phyloP scores from a whole-genome alignment of 805 yeast genomes.

The Metschnikowia vanudenii region DNA sequence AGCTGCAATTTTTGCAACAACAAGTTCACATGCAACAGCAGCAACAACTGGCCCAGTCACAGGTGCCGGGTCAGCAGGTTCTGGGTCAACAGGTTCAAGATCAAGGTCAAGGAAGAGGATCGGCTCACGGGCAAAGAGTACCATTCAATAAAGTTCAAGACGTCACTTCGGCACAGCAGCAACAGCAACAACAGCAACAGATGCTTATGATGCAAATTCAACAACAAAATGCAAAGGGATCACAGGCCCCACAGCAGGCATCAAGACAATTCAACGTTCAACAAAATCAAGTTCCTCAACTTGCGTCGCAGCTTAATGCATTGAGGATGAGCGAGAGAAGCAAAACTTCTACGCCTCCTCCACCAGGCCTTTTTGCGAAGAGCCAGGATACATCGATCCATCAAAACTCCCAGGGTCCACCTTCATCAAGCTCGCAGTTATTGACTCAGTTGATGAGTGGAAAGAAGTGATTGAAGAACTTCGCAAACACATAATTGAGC shows the following conservation, averaged over 20 bases:
- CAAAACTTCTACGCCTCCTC: slow-evolving; percentile 60
- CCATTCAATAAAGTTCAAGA: slow-evolving; percentile 1
- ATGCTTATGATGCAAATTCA: slow-evolving; percentile 16
- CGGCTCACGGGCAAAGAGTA: slow-evolving; percentile 4
- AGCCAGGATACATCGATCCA: slow-evolving; percentile 12
- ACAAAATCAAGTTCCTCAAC: slow-evolving; percentile 12
- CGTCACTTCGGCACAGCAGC: slow-evolving; percentile 1
- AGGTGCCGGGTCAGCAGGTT: slow-evolving; percentile 20
- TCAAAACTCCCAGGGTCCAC: slow-evolving; percentile 17
- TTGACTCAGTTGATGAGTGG: slow-evolving; percentile 84
- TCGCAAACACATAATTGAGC: neutral
- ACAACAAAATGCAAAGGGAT: slow-evolving; percentile 9
- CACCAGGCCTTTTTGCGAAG: slow-evolving; percentile 61
- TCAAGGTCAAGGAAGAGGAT: slow-evolving; percentile 8
- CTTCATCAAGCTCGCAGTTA: slow-evolving; percentile 71
- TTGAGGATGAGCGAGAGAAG: slow-evolving; percentile 33
- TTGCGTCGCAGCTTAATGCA: slow-evolving; percentile 25
- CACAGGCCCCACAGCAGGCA: slow-evolving; percentile 3
- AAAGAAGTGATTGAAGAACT: slow-evolving; percentile 40
- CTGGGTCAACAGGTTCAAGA: slow-evolving; percentile 16
- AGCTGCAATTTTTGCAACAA: slow-evolving; percentile 25
- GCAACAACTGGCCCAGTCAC: slow-evolving; percentile 22
- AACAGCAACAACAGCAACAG: slow-evolving; percentile 14
- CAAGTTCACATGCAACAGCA: slow-evolving; percentile 32
- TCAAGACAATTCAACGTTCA: slow-evolving; percentile 2